phyloP scores from a whole-genome alignment of 1,284 basidiomycete species.

The Puccinia hordei region DNA sequence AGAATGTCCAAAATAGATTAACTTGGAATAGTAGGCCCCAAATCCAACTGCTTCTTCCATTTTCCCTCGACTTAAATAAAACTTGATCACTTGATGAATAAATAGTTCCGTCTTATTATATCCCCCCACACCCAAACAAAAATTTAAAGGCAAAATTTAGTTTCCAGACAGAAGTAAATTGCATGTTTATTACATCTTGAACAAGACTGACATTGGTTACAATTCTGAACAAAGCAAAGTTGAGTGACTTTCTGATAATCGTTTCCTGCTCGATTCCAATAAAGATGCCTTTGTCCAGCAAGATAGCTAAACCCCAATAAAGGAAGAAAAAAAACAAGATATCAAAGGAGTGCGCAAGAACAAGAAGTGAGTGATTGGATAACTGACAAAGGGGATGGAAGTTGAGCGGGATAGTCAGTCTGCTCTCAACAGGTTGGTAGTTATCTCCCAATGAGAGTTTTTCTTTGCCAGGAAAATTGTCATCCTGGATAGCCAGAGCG shows the following conservation, averaged over 20 bases:
- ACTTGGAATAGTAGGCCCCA: constrained; percentile 79
- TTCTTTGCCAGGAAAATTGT: constrained; percentile 30
- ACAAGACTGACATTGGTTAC: constrained; percentile 73
- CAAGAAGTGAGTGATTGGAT: background rate
- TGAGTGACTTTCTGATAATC: constrained; percentile 72
- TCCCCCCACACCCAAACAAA: background rate
- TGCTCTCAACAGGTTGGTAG: constrained; percentile 77
- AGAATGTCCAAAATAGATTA: constrained; percentile 91
- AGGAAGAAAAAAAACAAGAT: too few species aligned
- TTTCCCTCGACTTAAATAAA: constrained; percentile 74
- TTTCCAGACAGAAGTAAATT: background rate
- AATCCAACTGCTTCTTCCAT: constrained; percentile 79
- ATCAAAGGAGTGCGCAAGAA: background rate
- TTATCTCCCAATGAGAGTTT: background rate
- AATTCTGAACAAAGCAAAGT: constrained; percentile 89
- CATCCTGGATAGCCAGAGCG: constrained; percentile 80
- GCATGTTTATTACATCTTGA: background rate
- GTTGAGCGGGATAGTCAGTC: constrained; percentile 82
- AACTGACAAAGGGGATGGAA: constrained; percentile 91
- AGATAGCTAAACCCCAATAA: constrained; percentile 82
- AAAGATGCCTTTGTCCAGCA: constrained; percentile 98
- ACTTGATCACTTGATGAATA: constrained; percentile 84
- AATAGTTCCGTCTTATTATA: constrained; percentile 79
- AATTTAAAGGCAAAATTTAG: background rate
- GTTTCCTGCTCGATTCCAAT: constrained; percentile 91